A percentile compares a stretch with the other conserved stretches of the same genome.
Evolutionary conservation across 2,329 filamentous ascomycete genomes (phyloP).

Genomic region (Aspergillus viridinutans): DNA sequence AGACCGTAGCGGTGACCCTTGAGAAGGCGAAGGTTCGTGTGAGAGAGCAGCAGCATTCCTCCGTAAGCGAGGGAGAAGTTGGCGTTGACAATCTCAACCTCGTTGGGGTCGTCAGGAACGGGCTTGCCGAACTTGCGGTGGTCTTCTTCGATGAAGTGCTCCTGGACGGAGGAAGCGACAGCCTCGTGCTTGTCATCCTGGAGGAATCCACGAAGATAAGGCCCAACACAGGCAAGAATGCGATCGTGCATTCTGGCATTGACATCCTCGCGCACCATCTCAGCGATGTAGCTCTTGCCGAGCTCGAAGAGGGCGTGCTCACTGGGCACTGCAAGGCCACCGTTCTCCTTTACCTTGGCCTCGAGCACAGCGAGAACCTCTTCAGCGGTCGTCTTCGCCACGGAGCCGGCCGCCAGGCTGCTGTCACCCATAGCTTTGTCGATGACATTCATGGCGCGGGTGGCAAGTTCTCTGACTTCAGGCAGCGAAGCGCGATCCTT

Average conservation of each 20-base stretch:
- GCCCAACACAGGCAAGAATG: slow-evolving; percentile 63
- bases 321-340: slow-evolving; percentile 60
- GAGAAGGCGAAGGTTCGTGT: slow-evolving; percentile 88
- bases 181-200: slow-evolving; percentile 58
- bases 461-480: slow-evolving; percentile 87
- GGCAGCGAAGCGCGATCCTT: slow-evolving; percentile 84
- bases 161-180: slow-evolving; percentile 69
- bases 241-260: slow-evolving; percentile 76
- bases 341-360: slow-evolving; percentile 67
- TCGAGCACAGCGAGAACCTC: slow-evolving; percentile 74
- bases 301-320: slow-evolving; percentile 60
- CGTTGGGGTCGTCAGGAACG: slow-evolving; percentile 82
- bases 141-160: slow-evolving; percentile 78
- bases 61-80: slow-evolving; percentile 97
- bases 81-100: slow-evolving; percentile 94
- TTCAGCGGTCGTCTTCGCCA: slow-evolving; percentile 61
- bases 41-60: slow-evolving; percentile 92
- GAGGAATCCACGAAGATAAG: slow-evolving; percentile 72
- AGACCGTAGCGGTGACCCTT: slow-evolving; percentile 98
- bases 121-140: slow-evolving; percentile 80
- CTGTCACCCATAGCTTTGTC: slow-evolving; percentile 82
- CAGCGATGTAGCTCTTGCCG: slow-evolving; percentile 69
- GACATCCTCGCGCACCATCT: slow-evolving; percentile 82
- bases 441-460: slow-evolving; percentile 78
- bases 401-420: slow-evolving; percentile 50